phyloP scores from a whole-genome alignment of 495 filamentous ascomycete species.

The Letharia columbiana region DNA sequence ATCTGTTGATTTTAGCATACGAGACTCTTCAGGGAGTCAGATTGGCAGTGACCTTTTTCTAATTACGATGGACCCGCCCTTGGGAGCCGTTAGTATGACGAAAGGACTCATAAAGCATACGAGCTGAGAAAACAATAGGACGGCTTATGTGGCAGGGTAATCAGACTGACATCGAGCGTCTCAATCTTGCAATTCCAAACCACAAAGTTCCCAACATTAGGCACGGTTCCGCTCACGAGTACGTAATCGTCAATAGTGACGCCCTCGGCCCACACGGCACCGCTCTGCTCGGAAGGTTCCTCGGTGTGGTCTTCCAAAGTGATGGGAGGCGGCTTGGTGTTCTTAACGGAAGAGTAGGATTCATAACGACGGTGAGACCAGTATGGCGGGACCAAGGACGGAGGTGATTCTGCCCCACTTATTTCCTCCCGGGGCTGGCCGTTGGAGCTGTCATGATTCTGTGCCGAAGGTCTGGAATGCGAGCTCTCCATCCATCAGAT shows the following conservation, averaged over 20 bases:
- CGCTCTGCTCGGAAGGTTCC: conserved; percentile 50
- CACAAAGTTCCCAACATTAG: conserved; percentile 60
- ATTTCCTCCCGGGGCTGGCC: background rate
- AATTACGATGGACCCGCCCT: conserved; percentile 54
- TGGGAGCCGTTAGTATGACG: background rate
- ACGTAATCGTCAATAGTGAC: conserved; percentile 60
- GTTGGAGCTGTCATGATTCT: background rate
- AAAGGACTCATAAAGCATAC: background rate
- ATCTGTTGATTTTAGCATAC: conserved; percentile 35
- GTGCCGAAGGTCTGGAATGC: background rate
- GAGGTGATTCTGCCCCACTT: background rate
- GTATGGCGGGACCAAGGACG: conserved; percentile 34
- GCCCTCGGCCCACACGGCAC: conserved; percentile 57
- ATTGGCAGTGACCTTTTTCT: conserved; percentile 44
- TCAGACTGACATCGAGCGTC: conserved; percentile 54
- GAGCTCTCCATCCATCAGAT: conserved; percentile 6
- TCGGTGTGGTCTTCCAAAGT: conserved; percentile 64
- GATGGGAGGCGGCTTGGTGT: conserved; percentile 40
- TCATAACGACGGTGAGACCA: conserved; percentile 43
- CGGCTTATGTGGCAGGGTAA: background rate
- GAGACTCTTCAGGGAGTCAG: background rate
- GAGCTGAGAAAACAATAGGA: conserved; percentile 12
- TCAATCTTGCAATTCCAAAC: conserved; percentile 66
- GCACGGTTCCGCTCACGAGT: conserved; percentile 52
- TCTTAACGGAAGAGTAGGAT: conserved; percentile 39